Evolutionary conservation across 169 alveolate genomes (phyloP).

Genomic region (Cryptosporidium xiaoi): DNA sequence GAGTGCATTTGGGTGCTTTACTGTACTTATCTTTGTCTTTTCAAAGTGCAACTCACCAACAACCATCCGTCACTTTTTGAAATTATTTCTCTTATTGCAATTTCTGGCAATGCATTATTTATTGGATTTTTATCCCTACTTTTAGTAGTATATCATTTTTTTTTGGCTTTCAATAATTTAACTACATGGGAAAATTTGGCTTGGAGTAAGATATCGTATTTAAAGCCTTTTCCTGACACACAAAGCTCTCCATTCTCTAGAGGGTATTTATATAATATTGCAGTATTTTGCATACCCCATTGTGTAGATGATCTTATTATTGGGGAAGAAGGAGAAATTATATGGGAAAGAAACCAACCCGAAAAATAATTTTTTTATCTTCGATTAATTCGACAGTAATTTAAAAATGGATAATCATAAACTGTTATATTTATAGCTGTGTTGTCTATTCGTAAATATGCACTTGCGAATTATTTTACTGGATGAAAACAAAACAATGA

Average conservation of each 20-base stretch:
- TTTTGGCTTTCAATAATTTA: constrained; percentile 70
- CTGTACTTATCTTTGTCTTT: constrained; percentile 17
- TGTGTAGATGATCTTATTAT: constrained; percentile 55
- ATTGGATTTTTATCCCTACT: constrained; percentile 57
- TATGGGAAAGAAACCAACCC: constrained; percentile 59
- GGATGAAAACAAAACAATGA: too few species aligned
- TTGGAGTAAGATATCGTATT: constrained; percentile 77
- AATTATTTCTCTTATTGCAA: not conserved
- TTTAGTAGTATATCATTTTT: constrained; percentile 74
- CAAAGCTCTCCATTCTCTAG: constrained; percentile 59
- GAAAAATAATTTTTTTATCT: not conserved
- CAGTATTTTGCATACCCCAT: constrained; percentile 65
- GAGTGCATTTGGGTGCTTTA: constrained; percentile 72
- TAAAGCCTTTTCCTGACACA: constrained; percentile 71
- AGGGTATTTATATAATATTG: constrained; percentile 57
- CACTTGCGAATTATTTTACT: too few species aligned
- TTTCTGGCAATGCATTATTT: constrained; percentile 47
- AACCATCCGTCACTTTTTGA: constrained; percentile 44
- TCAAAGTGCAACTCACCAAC: constrained; percentile 9
- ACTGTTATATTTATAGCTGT: too few species aligned
- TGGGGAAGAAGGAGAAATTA: constrained; percentile 67
- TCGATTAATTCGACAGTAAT: not conserved
- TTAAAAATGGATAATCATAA: too few species aligned
- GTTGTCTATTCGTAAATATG: too few species aligned
- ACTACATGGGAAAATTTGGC: constrained; percentile 80